Conservation (phyloP, 306 rosid species). For the Mimosa bimucronata region DNA sequence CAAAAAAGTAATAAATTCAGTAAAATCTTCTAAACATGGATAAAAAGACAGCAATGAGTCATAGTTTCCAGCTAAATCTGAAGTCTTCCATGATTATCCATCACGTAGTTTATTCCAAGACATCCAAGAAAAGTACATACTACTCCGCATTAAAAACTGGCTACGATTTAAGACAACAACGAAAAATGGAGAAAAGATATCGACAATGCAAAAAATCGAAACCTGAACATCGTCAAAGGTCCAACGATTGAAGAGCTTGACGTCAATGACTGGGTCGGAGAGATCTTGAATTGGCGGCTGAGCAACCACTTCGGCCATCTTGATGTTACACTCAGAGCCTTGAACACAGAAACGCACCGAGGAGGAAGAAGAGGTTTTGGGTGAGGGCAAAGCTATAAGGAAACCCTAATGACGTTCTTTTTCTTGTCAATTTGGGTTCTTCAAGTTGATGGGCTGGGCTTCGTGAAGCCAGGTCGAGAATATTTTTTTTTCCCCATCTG, state of each 20-base stretch:
- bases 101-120: background rate
- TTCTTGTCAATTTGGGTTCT: background rate
- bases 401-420: background rate
- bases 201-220: background rate
- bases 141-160: background rate
- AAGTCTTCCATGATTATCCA: background rate
- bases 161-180: background rate
- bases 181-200: background rate
- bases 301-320: constrained; percentile 31
- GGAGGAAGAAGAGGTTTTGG: too few relatives aligned
- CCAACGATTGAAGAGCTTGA: constrained; percentile 49
- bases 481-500: too few relatives aligned
- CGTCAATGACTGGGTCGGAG: constrained; percentile 20
- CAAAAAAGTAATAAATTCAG: background rate
- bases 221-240: constrained; percentile 41
- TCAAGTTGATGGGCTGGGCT: background rate
- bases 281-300: background rate
- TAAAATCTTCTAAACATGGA: background rate
- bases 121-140: background rate
- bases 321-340: too few relatives aligned
- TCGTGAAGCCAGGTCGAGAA: background rate
- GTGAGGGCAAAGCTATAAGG: background rate
- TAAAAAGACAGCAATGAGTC: too few relatives aligned
- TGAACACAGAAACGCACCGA: too few relatives aligned
- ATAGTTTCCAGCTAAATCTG: background rate